Percentiles rank a stretch among this genome's conserved stretches.
phyloP scores from a whole-genome alignment of 352 stramenopile species.

The Phytophthora pseudosyringae region DNA sequence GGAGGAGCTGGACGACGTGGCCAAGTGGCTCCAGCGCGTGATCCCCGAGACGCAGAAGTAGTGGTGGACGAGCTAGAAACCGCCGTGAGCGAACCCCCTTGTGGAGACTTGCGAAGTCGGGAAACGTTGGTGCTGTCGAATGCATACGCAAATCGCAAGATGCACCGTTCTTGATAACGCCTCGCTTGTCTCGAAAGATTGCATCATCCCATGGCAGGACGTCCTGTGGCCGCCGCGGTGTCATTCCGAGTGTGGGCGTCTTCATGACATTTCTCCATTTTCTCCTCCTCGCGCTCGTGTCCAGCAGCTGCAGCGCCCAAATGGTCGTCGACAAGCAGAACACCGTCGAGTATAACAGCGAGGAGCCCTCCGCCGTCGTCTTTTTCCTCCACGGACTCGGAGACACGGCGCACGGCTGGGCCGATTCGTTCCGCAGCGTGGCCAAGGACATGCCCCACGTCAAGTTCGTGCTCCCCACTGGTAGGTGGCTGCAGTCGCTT shows the following conservation, averaged over 20 bases:
- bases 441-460: conserved; percentile 64
- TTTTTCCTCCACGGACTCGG: conserved; percentile 92
- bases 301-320: conserved; percentile 10
- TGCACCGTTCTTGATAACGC: conserved; percentile 1
- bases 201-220: not conserved
- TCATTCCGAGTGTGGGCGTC: conserved; percentile 19
- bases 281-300: conserved; percentile 11
- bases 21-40: conserved; percentile 64
- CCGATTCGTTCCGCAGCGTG: conserved; percentile 56
- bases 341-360: conserved; percentile 35
- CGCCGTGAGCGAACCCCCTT: not conserved
- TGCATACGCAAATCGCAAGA: not conserved
- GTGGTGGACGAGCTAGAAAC: not conserved
- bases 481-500: conserved; percentile 20
- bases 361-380: conserved; percentile 32
- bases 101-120: not conserved
- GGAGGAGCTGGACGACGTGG: conserved; percentile 75
- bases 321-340: conserved; percentile 46
- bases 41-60: conserved; percentile 41
- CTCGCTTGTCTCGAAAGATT: conserved; percentile 6
- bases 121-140: not conserved
- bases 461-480: conserved; percentile 79
- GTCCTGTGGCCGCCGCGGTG: not conserved
- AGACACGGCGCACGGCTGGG: conserved; percentile 89
- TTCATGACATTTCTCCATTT: conserved; percentile 28